Evolutionary conservation across 108 stramenopile genomes (phyloP), one percentile per base, ranked within the genome.

Genomic region (Parietichytrium sp.): DNA sequence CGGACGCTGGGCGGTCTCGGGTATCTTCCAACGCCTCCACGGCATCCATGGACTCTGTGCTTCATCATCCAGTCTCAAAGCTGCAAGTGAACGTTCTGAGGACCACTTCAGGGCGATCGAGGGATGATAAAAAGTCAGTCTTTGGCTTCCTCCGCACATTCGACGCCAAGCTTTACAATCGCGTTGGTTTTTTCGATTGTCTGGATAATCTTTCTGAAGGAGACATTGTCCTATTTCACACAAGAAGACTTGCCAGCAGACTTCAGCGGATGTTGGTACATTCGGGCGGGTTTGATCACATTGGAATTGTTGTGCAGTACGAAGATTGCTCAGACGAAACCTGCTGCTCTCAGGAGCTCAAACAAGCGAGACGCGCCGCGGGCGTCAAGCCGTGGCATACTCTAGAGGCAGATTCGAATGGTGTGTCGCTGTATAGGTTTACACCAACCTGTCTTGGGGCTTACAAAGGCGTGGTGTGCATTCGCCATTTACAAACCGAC

Each of bases 311-410:
- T 1, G 61, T 72, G 4, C 61, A 45, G 23, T 72, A 42, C 42
- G 8, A 72, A 33, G 42, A 36, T 27, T 72, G 61, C 42, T 33
- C 36, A n/a, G 61, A 72, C 20, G 29, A 2, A 3, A 72, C 10
- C 1, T 72, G 61, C 61, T 72, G 61, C 20, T 72, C 61, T 16
- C 61, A 33, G 20, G 61, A 72, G 8, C 61, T 72, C 38, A 72
- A 72, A 20, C 61, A 72, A 25, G 61, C 61, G 33, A 33, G 61
- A n/a, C 38, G 38, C 1, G 61, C 61, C 33, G 61, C 61, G 0
- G 61, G 61, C 3, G 61, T 72, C 29, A 33, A 33, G 33, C 61
- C 61, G 0, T 72, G 61, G 61, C 61, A 72, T 20, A 72, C 61
- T 2, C 42, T 72, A n/a, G 61, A 72, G 20, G 61, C 61, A 25